Conservation (phyloP, 495 filamentous ascomycete genomes). For the Aspergillus sclerotioniger region DNA sequence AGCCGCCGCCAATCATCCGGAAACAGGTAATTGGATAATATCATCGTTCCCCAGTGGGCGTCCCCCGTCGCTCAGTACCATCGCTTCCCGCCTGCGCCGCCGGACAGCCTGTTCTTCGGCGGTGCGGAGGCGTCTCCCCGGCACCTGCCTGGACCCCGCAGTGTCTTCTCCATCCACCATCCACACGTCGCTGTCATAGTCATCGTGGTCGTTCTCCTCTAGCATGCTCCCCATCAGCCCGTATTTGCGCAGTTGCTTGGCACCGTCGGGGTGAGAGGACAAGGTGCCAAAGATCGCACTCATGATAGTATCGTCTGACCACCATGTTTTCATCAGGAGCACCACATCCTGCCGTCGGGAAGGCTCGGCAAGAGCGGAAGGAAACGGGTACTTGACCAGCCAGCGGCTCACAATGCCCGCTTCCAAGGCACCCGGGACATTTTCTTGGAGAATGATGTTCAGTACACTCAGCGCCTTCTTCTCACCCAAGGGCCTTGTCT, state of each 20-base stretch:
- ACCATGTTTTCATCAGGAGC: constrained; percentile 48
- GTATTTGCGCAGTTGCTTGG: constrained; percentile 44
- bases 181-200: constrained; percentile 50
- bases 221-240: constrained; percentile 45
- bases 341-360: constrained; percentile 42
- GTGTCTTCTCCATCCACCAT: constrained; percentile 52
- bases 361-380: constrained; percentile 35
- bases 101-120: constrained; percentile 49
- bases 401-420: constrained; percentile 48
- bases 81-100: constrained; percentile 52
- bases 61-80: constrained; percentile 52
- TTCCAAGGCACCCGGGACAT: constrained; percentile 38
- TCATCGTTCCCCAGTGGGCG: constrained; percentile 47
- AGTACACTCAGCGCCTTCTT: constrained; percentile 41
- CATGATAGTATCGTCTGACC: constrained; percentile 47
- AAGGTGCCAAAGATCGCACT: constrained; percentile 40
- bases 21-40: constrained; percentile 47
- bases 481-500: constrained; percentile 43
- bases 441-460: constrained; percentile 38
- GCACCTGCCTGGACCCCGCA: constrained; percentile 29
- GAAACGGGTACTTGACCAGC: constrained; percentile 52
- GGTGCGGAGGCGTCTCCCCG: constrained; percentile 40
- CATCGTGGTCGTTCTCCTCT: constrained; percentile 44
- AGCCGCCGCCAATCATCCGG: constrained; percentile 12
- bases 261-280: constrained; percentile 30